Evolutionary conservation across 2,329 filamentous ascomycete species (phyloP).

Genomic region (Trichoderma brevicompactum): DNA sequence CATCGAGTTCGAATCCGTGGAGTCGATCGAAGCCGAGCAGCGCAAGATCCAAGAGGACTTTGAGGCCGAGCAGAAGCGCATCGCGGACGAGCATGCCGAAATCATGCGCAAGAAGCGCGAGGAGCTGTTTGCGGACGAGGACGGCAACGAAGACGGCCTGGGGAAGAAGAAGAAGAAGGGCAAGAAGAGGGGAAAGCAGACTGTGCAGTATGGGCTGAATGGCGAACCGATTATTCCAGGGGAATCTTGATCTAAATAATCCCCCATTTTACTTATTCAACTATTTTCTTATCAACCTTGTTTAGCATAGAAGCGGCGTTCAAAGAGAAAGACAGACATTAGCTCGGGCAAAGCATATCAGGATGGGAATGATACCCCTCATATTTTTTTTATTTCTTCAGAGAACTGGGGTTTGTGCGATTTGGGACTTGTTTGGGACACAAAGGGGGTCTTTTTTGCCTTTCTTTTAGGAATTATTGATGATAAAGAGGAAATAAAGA

Average conservation of each 20-base stretch:
- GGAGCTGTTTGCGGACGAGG: slow-evolving; percentile 53
- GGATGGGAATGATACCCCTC: slow-evolving; percentile 24
- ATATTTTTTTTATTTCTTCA: background rate
- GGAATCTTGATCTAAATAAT: slow-evolving; percentile 27
- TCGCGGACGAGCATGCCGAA: slow-evolving; percentile 53
- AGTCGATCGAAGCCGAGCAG: slow-evolving; percentile 60
- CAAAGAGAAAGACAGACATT: background rate
- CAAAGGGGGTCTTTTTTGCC: background rate
- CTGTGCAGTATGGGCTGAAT: slow-evolving; percentile 44
- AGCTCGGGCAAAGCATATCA: slow-evolving; percentile 17
- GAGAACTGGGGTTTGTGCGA: background rate
- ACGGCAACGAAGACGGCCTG: slow-evolving; percentile 32
- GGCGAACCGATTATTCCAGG: slow-evolving; percentile 43
- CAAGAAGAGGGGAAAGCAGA: slow-evolving; percentile 40
- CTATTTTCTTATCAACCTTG: background rate
- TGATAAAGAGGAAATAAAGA: background rate
- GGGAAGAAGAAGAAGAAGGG: slow-evolving; percentile 44
- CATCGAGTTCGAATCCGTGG: slow-evolving; percentile 59
- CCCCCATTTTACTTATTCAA: background rate
- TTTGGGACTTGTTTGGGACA: slow-evolving; percentile 3
- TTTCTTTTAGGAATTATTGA: background rate
- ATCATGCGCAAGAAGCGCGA: slow-evolving; percentile 54
- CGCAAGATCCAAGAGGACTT: slow-evolving; percentile 52
- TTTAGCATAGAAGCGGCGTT: slow-evolving; percentile 26
- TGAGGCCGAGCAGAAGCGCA: slow-evolving; percentile 49